These are phyloP conservation scores for Diutina rugosa DNA, from an alignment of 1,139 yeast species.

Conservation along the genomic window DNA sequence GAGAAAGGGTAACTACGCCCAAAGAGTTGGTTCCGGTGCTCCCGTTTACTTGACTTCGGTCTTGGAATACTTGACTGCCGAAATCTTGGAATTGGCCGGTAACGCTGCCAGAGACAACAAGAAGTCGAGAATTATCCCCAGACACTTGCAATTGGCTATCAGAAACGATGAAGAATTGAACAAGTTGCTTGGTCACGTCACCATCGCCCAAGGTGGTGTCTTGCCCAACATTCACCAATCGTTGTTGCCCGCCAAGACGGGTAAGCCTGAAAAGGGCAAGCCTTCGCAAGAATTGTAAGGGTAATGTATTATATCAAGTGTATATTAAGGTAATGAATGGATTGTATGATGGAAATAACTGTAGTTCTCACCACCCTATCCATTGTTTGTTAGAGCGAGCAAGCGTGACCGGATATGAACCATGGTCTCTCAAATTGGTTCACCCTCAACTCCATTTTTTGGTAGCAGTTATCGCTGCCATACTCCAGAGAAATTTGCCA, in stretches of 20 bases:
- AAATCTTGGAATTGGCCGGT: slow-evolving; percentile 96
- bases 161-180: slow-evolving; percentile 97
- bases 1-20: slow-evolving; percentile 98
- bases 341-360: not conserved
- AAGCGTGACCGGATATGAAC: not conserved
- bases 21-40: slow-evolving; percentile 98
- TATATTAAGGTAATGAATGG: slow-evolving; percentile 3
- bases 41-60: slow-evolving; percentile 95
- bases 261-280: slow-evolving; percentile 48
- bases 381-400: not conserved
- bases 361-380: not conserved
- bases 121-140: slow-evolving; percentile 96
- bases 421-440: not conserved
- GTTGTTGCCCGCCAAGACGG: slow-evolving; percentile 83
- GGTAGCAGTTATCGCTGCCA: not conserved
- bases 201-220: slow-evolving; percentile 97
- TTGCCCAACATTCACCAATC: slow-evolving; percentile 94
- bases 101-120: slow-evolving; percentile 98
- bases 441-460: not conserved
- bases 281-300: slow-evolving; percentile 77
- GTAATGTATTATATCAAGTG: slow-evolving; percentile 2
- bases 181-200: slow-evolving; percentile 85
- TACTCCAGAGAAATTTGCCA: not conserved
- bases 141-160: slow-evolving; percentile 96
- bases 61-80: slow-evolving; percentile 92